Base-by-base conservation (phyloP, 257 asterid genomes). In the Verbena officinalis region DNA sequence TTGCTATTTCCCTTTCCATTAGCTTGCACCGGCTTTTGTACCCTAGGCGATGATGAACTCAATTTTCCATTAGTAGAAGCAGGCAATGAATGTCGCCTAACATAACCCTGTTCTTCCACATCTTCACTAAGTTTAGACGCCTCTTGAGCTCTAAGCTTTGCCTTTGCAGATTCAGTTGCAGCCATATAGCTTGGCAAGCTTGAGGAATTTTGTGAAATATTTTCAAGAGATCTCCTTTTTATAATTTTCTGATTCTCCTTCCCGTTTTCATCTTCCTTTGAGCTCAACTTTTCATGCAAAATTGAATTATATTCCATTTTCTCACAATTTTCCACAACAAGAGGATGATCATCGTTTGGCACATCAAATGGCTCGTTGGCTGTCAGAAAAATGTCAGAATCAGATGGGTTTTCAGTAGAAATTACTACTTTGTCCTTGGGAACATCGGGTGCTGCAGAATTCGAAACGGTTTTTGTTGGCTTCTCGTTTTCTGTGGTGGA, bases 161-260 rank as follows among this genome's bases (percentile, higher is more conserved):
- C 92, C 73, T 85, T 85, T 13, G 86, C 92, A 69, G 89, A 85
- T 69, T 77, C 65, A 45, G 89, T 85, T 9, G 89, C 84, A 4
- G 79, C 83, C 92, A 85, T 85, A 77, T 85, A 85, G 66, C 92
- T 82, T 11, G 92, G 89, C 53, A 85, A 39, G 59, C 74, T 78
- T 36, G 83, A 67, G 42, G 75, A 21, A 54, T 79, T 81, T 55
- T 82, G 83, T n/a, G 83, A 80, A 36, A 76, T 71, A 73, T 78
- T 82, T 67, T 82, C 92, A 24, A 82, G 76, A 48, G 88, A 82
- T 61, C 75, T 75, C 78, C 83, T 82, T 68, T 84, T 80, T 70
- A 83, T 68, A 44, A 67, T 51, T 64, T 76, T 81, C 61, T 68
- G 84, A 67, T 70, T 78, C 60, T 84, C 85, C 67, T 77, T 84